phyloP scores from a whole-genome alignment of 768 basidiomycete genomes.

The Brasilioporus rufonigricans region DNA sequence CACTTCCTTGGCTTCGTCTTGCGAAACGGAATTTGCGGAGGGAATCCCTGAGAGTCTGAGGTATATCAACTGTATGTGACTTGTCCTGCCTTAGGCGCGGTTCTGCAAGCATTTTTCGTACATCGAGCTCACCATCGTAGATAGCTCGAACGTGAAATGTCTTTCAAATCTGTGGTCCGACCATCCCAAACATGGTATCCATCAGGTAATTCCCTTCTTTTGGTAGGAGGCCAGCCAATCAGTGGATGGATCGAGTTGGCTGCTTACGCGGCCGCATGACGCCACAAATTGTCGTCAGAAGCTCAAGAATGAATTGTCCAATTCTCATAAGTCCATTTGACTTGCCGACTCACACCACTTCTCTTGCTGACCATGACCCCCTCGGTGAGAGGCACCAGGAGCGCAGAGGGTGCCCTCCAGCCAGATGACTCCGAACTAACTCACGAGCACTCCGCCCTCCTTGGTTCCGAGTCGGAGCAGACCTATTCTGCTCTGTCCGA shows the following conservation, averaged over 20 bases:
- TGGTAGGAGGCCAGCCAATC: too few relatives aligned
- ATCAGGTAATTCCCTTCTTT: too few relatives aligned
- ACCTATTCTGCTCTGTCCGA: conserved; percentile 7
- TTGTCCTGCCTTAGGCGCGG: conserved; percentile 5
- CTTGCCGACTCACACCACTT: too few relatives aligned
- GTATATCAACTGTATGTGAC: conserved; percentile 77
- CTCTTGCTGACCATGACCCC: conserved; percentile 15
- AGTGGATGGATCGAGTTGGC: too few relatives aligned
- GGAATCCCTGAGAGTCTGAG: conserved; percentile 68
- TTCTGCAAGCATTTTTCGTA: not conserved
- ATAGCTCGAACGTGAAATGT: not conserved
- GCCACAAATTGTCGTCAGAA: too few relatives aligned
- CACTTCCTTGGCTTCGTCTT: conserved; percentile 61
- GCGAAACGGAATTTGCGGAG: conserved; percentile 83
- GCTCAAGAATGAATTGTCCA: too few relatives aligned
- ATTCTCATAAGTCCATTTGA: too few relatives aligned
- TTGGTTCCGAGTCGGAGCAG: conserved; percentile 12
- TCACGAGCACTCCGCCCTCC: conserved; percentile 38
- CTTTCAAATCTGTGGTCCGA: too few relatives aligned
- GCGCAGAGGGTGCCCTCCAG: conserved; percentile 36
- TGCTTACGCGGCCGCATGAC: too few relatives aligned
- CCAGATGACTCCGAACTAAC: conserved; percentile 39
- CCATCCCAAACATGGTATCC: too few relatives aligned
- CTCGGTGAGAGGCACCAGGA: not conserved
- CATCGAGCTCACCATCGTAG: conserved; percentile 23